These are phyloP conservation scores for Myxozyma neotropica DNA, from an alignment of 805 yeast genomes.

Conservation along the genomic window DNA sequence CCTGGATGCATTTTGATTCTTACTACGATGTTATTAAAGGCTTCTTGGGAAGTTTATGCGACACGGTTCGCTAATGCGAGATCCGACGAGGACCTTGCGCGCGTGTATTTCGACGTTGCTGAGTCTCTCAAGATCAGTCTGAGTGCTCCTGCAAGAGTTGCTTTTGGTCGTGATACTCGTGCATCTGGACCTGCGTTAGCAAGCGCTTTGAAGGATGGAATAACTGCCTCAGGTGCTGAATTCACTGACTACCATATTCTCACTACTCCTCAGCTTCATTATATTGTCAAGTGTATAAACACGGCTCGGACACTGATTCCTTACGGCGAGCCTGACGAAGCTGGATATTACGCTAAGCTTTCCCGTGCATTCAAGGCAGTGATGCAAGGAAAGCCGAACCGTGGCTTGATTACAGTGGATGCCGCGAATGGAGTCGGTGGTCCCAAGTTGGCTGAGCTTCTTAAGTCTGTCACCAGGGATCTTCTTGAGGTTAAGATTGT, in stretches of 20 bases:
- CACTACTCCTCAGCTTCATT: conserved; percentile 95
- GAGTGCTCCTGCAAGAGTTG: conserved; percentile 44
- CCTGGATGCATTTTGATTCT: neutral
- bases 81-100: conserved; percentile 50
- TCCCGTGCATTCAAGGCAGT: conserved; percentile 56
- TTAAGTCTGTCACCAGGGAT: conserved; percentile 47
- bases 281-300: conserved; percentile 72
- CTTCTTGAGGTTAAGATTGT: conserved; percentile 48
- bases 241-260: conserved; percentile 64
- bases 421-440: conserved; percentile 98
- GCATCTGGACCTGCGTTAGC: conserved; percentile 74
- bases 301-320: conserved; percentile 48
- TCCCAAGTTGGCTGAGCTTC: conserved; percentile 60
- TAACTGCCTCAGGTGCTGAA: conserved; percentile 52
- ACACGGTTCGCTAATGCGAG: conserved; percentile 75
- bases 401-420: conserved; percentile 65
- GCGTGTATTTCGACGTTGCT: conserved; percentile 47
- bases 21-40: neutral
- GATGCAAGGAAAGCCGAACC: conserved; percentile 37
- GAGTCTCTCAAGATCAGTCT: conserved; percentile 50
- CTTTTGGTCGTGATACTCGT: conserved; percentile 85
- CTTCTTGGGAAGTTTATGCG: conserved; percentile 79
- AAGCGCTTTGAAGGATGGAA: conserved; percentile 62
- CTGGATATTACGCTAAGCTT: conserved; percentile 70
- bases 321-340: conserved; percentile 65